These are phyloP conservation scores for Stephanocyclus meneghinianus DNA, from an alignment of 352 stramenopile genomes.

Conservation along the genomic window DNA sequence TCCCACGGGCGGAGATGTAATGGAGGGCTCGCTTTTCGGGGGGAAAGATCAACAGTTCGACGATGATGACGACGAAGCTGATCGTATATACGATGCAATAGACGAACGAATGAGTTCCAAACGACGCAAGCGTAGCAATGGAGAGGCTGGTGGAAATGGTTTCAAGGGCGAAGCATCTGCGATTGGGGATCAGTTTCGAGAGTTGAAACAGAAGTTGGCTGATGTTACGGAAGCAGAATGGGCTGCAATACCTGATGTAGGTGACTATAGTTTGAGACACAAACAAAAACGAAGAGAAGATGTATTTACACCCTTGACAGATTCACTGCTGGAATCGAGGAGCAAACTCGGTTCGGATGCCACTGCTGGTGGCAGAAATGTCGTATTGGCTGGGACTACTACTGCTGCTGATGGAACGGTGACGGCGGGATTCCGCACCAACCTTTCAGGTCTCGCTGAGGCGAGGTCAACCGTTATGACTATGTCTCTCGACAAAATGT, in stretches of 20 bases:
- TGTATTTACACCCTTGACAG: constrained; percentile 92
- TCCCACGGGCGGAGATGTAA: constrained; percentile 57
- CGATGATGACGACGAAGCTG: constrained; percentile 94
- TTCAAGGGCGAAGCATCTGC: constrained; percentile 19
- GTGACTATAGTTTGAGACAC: constrained; percentile 92
- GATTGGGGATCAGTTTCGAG: constrained; percentile 96
- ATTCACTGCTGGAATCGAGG: constrained; percentile 87
- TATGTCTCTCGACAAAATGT: constrained; percentile 96
- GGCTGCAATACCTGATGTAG: constrained; percentile 95
- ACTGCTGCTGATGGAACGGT: constrained; percentile 8
- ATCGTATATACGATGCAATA: constrained; percentile 93
- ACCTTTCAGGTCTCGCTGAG: constrained; percentile 88
- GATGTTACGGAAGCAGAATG: constrained; percentile 92
- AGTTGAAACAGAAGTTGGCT: constrained; percentile 92
- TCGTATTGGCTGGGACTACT: constrained; percentile 18
- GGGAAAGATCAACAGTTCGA: constrained; percentile 93
- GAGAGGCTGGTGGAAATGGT: constrained; percentile 66
- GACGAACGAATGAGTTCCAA: constrained; percentile 96
- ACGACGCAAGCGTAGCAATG: constrained; percentile 84
- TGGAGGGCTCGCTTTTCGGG: constrained; percentile 85
- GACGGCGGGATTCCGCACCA: constrained; percentile 41
- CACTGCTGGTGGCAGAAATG: constrained; percentile 44
- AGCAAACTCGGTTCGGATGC: constrained; percentile 56
- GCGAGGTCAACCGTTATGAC: constrained; percentile 91
- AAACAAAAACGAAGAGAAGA: constrained; percentile 87